Percentiles rank a stretch among this genome's conserved stretches.
Evolutionary conservation across 1,139 yeast genomes (phyloP).

Genomic region (Candida smagusa): DNA sequence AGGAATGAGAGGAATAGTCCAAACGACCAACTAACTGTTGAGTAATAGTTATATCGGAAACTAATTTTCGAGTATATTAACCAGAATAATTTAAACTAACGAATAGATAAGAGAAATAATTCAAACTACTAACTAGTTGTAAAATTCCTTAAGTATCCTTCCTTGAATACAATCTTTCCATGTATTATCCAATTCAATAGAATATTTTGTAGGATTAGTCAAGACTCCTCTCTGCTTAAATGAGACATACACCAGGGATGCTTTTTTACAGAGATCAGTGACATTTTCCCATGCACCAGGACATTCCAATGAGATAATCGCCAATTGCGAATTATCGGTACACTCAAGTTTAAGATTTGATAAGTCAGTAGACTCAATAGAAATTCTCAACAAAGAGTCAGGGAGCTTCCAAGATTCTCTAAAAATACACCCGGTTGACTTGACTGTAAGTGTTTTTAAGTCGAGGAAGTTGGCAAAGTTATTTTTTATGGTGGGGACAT

Average conservation of each 20-base stretch:
- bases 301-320: background rate
- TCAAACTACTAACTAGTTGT: background rate
- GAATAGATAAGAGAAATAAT: too few species aligned
- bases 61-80: too few species aligned
- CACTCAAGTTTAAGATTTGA: background rate
- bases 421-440: background rate
- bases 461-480: too few species aligned
- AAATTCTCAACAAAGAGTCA: background rate
- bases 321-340: background rate
- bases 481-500: too few species aligned
- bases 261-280: background rate
- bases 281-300: constrained; percentile 1
- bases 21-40: constrained; percentile 32
- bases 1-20: constrained; percentile 29
- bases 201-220: background rate
- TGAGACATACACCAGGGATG: background rate
- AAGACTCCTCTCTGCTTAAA: background rate
- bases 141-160: background rate
- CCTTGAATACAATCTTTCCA: background rate
- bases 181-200: background rate
- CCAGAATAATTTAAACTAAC: too few species aligned
- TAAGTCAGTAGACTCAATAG: background rate
- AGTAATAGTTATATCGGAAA: too few species aligned
- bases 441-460: too few species aligned
- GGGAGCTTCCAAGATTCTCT: background rate